A percentile compares a stretch with the other conserved stretches of the same genome.
phyloP scores from a whole-genome alignment of 495 filamentous ascomycete genomes.

The Stereocaulon alpinum region DNA sequence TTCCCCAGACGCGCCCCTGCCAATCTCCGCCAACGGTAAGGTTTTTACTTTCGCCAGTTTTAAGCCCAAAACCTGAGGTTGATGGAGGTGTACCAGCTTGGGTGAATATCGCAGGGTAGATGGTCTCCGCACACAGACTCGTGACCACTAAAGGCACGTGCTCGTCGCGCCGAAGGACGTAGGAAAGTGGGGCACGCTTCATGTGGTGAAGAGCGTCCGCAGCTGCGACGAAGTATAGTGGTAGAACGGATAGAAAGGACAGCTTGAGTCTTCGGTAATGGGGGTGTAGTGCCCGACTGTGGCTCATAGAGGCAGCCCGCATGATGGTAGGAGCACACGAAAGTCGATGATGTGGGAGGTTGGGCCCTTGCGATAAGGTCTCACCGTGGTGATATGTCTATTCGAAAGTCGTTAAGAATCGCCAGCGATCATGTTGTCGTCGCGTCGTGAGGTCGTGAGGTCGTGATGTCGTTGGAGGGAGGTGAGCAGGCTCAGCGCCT shows the following conservation, averaged over 20 bases:
- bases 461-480: not conserved
- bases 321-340: not conserved
- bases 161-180: conserved; percentile 17
- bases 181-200: conserved; percentile 20
- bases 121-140: conserved; percentile 55
- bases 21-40: conserved; percentile 56
- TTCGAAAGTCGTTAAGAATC: not conserved
- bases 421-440: not conserved
- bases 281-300: not conserved
- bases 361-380: not conserved
- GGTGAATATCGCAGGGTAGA: conserved; percentile 63
- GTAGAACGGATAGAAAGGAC: not conserved
- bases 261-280: not conserved
- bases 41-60: conserved; percentile 35
- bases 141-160: conserved; percentile 40
- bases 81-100: conserved; percentile 53
- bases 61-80: conserved; percentile 53
- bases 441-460: not conserved
- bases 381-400: not conserved
- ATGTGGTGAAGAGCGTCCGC: conserved; percentile 25
- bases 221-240: not conserved
- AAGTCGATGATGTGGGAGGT: not conserved
- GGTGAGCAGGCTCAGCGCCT: not conserved
- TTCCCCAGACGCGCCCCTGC: conserved; percentile 71
- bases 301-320: not conserved